Conservation (phyloP, 2,329 filamentous ascomycete genomes). For the Colletotrichum coccodes region DNA sequence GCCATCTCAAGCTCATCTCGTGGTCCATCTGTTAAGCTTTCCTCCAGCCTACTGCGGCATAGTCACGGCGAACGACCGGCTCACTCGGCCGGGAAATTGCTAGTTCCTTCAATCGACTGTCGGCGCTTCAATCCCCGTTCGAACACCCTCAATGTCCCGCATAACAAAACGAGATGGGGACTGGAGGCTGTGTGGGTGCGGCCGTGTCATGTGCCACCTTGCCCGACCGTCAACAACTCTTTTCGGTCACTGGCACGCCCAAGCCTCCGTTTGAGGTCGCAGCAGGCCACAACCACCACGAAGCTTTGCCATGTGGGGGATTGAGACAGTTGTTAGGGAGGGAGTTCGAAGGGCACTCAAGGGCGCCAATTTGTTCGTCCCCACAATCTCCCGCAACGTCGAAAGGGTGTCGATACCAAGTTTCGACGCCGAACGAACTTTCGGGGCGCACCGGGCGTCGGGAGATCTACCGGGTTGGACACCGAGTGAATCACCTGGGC, state of each 20-base stretch:
- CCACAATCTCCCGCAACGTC: constrained; percentile 8
- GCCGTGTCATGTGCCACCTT: neutral
- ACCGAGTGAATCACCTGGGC: neutral
- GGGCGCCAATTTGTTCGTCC: neutral
- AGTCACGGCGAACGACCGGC: neutral
- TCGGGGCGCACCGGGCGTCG: constrained; percentile 22
- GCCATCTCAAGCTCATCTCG: neutral
- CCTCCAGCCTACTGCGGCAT: constrained; percentile 11
- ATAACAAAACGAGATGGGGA: neutral
- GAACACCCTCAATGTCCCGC: constrained; percentile 2
- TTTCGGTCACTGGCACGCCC: neutral
- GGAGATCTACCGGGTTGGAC: constrained; percentile 17
- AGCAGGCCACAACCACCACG: neutral
- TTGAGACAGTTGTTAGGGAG: neutral
- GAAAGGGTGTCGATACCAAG: neutral
- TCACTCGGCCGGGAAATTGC: constrained; percentile 12
- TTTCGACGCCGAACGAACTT: neutral
- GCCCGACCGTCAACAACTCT: constrained; percentile 2
- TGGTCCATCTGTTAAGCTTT: neutral
- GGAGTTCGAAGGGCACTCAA: neutral
- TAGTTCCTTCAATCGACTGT: constrained; percentile 20
- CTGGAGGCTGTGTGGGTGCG: neutral
- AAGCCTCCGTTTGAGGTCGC: constrained; percentile 15
- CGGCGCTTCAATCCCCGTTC: neutral
- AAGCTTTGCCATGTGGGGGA: neutral